Conservation (phyloP, 306 rosid species). For the Malus orientalis region DNA sequence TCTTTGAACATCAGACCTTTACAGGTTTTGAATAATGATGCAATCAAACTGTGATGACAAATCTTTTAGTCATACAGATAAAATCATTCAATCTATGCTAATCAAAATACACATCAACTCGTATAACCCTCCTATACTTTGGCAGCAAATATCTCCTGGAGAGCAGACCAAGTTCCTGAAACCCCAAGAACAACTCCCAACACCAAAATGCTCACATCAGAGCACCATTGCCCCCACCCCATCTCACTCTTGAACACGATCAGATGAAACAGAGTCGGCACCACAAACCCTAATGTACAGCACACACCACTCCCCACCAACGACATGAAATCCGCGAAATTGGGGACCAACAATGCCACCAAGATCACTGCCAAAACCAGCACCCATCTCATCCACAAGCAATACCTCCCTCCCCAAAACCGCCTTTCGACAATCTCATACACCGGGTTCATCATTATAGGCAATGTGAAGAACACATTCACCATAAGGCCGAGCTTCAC, state of each 20-base stretch:
- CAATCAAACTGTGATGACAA: too few species aligned
- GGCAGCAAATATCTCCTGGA: conserved; percentile 26
- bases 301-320: conserved; percentile 47
- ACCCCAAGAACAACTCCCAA: conserved; percentile 39
- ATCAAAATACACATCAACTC: neutral
- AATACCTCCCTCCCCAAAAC: conserved; percentile 33
- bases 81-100: neutral
- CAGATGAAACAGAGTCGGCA: conserved; percentile 44
- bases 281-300: conserved; percentile 43
- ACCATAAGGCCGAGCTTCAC: conserved; percentile 44
- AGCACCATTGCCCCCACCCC: conserved; percentile 24
- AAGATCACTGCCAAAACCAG: conserved; percentile 32
- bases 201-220: conserved; percentile 26
- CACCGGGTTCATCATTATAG: conserved; percentile 60
- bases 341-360: conserved; percentile 41
- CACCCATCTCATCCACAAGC: conserved; percentile 44
- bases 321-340: conserved; percentile 55
- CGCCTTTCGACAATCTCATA: conserved; percentile 47
- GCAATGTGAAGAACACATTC: conserved; percentile 50
- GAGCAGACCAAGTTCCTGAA: conserved; percentile 42
- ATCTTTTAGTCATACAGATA: neutral
- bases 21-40: neutral
- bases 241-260: conserved; percentile 39
- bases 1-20: neutral
- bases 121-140: neutral